phyloP scores from a whole-genome alignment of 768 basidiomycete species.

The Pleurotus sapidus region DNA sequence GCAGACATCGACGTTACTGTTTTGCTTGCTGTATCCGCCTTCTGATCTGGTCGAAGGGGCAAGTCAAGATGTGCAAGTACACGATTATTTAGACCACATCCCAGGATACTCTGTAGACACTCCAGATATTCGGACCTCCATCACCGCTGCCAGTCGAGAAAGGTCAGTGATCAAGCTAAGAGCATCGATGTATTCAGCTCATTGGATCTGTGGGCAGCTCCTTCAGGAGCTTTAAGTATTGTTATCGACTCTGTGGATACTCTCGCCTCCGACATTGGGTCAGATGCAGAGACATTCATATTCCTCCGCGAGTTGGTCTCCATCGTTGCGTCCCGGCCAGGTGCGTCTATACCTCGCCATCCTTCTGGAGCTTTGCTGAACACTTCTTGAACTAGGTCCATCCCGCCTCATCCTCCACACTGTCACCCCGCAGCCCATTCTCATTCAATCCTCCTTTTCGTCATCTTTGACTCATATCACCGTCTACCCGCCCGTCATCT shows the following conservation, averaged over 20 bases:
- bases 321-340: constrained; percentile 41
- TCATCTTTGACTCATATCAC: constrained; percentile 59
- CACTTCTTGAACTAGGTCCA: constrained; percentile 29
- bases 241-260: constrained; percentile 75
- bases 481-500: constrained; percentile 68
- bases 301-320: constrained; percentile 47
- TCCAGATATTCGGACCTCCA: constrained; percentile 28
- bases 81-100: constrained; percentile 49
- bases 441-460: constrained; percentile 65
- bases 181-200: not conserved
- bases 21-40: constrained; percentile 58
- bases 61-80: constrained; percentile 28
- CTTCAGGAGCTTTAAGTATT: constrained; percentile 51
- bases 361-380: not conserved
- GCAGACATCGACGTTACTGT: constrained; percentile 31
- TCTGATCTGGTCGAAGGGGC: constrained; percentile 31
- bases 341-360: constrained; percentile 34
- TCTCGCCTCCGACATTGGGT: constrained; percentile 54
- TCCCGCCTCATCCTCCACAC: constrained; percentile 64
- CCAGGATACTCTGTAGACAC: constrained; percentile 48
- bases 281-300: constrained; percentile 48
- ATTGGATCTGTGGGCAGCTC: constrained; percentile 25
- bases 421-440: constrained; percentile 43
- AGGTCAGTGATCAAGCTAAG: constrained; percentile 22
- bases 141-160: constrained; percentile 41